Conservation (phyloP, 2,329 filamentous ascomycete species). For the Lomentospora prolificans region DNA sequence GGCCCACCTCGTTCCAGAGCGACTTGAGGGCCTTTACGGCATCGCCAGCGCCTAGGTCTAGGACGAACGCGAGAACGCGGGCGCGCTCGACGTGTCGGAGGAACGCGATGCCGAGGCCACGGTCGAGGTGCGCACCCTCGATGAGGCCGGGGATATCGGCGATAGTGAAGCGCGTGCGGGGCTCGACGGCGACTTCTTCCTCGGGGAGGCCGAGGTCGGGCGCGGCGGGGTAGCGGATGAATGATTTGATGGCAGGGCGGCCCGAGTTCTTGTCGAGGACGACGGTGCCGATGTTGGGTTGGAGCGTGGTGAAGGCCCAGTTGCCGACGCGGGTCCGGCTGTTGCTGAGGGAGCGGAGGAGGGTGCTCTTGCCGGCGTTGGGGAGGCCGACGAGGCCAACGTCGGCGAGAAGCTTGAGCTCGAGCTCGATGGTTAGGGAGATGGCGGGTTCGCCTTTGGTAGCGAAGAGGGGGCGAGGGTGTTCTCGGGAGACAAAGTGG, state of each 20-base stretch:
- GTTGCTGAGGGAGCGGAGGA: constrained; percentile 78
- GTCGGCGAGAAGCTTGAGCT: constrained; percentile 90
- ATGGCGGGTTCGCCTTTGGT: constrained; percentile 76
- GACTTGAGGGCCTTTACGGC: constrained; percentile 68
- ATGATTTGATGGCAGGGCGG: constrained; percentile 45
- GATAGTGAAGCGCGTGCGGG: constrained; percentile 76
- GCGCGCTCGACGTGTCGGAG: constrained; percentile 90
- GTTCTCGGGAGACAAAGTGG: constrained; percentile 74
- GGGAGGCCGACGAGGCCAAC: constrained; percentile 90
- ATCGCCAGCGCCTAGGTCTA: constrained; percentile 74
- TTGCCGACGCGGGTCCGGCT: constrained; percentile 81
- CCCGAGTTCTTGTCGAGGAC: constrained; percentile 82
- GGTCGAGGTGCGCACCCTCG: constrained; percentile 84
- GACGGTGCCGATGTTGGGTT: constrained; percentile 92
- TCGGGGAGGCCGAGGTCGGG: constrained; percentile 27
- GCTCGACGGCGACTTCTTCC: constrained; percentile 37
- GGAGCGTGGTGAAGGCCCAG: constrained; percentile 95
- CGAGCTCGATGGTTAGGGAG: constrained; percentile 70
- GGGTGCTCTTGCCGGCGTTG: constrained; percentile 91
- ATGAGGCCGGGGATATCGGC: constrained; percentile 94
- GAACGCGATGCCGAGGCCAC: constrained; percentile 83
- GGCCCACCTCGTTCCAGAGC: constrained; percentile 82
- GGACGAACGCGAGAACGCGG: constrained; percentile 82
- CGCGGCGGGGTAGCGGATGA: constrained; percentile 13
- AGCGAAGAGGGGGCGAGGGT: constrained; percentile 72